These are phyloP conservation scores for Pythium scleroteichum DNA, from an alignment of 352 stramenopile genomes.

Conservation along the genomic window DNA sequence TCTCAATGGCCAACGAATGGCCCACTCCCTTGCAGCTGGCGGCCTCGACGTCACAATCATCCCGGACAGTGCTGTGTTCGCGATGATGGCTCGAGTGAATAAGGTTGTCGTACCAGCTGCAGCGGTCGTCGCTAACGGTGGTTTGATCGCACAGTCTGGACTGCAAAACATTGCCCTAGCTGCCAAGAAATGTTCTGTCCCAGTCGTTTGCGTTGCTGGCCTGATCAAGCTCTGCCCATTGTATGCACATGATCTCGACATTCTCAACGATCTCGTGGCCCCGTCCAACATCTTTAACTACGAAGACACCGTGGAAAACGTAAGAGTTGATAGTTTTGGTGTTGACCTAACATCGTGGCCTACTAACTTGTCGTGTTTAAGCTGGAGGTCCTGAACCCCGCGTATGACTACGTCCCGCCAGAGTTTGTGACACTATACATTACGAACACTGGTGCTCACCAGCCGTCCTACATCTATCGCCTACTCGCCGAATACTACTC, in stretches of 20 bases:
- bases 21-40: slow-evolving; percentile 85
- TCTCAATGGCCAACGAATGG: slow-evolving; percentile 91
- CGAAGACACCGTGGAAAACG: slow-evolving; percentile 87
- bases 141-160: slow-evolving; percentile 94
- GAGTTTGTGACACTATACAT: slow-evolving; percentile 97
- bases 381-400: slow-evolving; percentile 95
- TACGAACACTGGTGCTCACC: slow-evolving; percentile 97
- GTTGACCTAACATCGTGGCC: too few relatives aligned
- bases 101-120: slow-evolving; percentile 96
- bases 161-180: slow-evolving; percentile 96
- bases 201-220: slow-evolving; percentile 95
- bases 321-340: slow-evolving; percentile 29
- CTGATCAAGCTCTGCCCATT: slow-evolving; percentile 98
- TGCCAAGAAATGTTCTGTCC: slow-evolving; percentile 96
- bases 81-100: slow-evolving; percentile 98
- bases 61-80: slow-evolving; percentile 96
- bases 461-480: slow-evolving; percentile 98
- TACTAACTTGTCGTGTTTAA: too few relatives aligned
- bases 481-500: slow-evolving; percentile 99
- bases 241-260: slow-evolving; percentile 98
- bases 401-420: slow-evolving; percentile 97
- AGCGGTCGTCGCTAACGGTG: slow-evolving; percentile 97
- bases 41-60: slow-evolving; percentile 96
- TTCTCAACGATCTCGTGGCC: slow-evolving; percentile 90
- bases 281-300: slow-evolving; percentile 90